Conservation (phyloP, 2,329 filamentous ascomycete species). For the Lecanicillium sp. region DNA sequence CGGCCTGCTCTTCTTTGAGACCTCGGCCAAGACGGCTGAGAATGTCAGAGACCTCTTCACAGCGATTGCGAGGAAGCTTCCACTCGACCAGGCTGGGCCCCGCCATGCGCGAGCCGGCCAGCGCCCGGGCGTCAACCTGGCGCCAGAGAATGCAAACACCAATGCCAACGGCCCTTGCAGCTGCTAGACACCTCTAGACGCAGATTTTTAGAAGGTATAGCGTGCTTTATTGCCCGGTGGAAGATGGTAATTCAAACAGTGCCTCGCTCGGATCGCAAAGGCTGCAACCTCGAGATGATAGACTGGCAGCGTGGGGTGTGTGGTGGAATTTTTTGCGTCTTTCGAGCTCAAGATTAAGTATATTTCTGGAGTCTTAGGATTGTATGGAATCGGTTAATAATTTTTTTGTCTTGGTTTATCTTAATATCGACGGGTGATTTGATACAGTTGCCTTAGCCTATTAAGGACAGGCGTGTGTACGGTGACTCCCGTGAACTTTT, state of each 20-base stretch:
- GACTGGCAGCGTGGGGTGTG: background rate
- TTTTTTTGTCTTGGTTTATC: conserved; percentile 21
- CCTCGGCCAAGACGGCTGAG: conserved; percentile 92
- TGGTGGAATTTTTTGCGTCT: background rate
- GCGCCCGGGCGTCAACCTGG: conserved; percentile 50
- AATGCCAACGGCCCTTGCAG: conserved; percentile 47
- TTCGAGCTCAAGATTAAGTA: conserved; percentile 13
- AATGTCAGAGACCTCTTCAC: conserved; percentile 96
- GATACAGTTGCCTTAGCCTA: too few species aligned
- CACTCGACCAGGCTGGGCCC: conserved; percentile 91
- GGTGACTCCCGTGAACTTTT: background rate
- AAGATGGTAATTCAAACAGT: conserved; percentile 5
- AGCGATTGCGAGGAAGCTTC: conserved; percentile 94
- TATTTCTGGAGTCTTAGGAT: conserved; percentile 33
- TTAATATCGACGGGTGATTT: conserved; percentile 12
- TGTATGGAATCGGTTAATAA: conserved; percentile 28
- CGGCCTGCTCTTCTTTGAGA: conserved; percentile 95
- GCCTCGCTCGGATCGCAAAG: background rate
- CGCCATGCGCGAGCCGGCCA: conserved; percentile 66
- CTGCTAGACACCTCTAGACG: conserved; percentile 33
- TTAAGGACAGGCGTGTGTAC: too few species aligned
- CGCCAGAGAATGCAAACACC: conserved; percentile 48
- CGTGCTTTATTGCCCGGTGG: conserved; percentile 7
- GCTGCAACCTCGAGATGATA: conserved; percentile 6
- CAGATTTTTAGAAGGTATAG: conserved; percentile 13